Evolutionary conservation across 768 basidiomycete genomes (phyloP).

Genomic region (Russula vinacea): DNA sequence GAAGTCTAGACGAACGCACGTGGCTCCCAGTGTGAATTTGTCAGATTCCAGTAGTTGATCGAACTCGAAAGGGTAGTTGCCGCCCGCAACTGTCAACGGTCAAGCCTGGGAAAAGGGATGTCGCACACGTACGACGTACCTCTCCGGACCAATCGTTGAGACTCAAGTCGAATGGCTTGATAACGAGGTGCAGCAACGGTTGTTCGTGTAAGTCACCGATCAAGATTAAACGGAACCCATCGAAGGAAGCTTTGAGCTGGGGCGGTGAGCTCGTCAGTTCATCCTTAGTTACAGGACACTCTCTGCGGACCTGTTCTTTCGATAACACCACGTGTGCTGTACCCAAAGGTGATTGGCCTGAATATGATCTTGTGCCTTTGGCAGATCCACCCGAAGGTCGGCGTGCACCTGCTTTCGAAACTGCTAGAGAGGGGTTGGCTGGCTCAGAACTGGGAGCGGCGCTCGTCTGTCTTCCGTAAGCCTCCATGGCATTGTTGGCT

Average conservation of each 20-base stretch:
- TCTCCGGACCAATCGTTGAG: constrained; percentile 94
- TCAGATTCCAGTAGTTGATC: constrained; percentile 94
- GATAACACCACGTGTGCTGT: constrained; percentile 56
- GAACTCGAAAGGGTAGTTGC: constrained; percentile 76
- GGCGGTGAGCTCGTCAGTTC: not conserved
- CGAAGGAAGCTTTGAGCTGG: constrained; percentile 80
- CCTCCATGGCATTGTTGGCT: constrained; percentile 78
- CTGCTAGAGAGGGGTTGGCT: constrained; percentile 22
- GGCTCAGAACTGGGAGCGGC: constrained; percentile 34
- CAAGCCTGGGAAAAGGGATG: not conserved
- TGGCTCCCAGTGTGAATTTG: constrained; percentile 98
- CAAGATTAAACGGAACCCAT: constrained; percentile 88
- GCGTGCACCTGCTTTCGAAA: constrained; percentile 8
- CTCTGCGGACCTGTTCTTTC: constrained; percentile 68
- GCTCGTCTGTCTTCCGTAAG: constrained; percentile 50
- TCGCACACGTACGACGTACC: constrained; percentile 43
- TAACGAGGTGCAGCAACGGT: constrained; percentile 84
- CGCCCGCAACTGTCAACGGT: constrained; percentile 64
- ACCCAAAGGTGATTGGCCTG: constrained; percentile 31
- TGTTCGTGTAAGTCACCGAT: constrained; percentile 96
- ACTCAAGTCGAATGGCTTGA: constrained; percentile 77
- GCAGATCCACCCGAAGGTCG: constrained; percentile 15
- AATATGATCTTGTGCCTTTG: not conserved
- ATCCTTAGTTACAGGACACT: not conserved
- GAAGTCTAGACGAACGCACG: constrained; percentile 42